Percentiles rank a stretch among this genome's conserved stretches.
These are phyloP conservation scores for Geotrichum histeridarum DNA, from an alignment of 1,139 yeast genomes.

Conservation along the genomic window DNA sequence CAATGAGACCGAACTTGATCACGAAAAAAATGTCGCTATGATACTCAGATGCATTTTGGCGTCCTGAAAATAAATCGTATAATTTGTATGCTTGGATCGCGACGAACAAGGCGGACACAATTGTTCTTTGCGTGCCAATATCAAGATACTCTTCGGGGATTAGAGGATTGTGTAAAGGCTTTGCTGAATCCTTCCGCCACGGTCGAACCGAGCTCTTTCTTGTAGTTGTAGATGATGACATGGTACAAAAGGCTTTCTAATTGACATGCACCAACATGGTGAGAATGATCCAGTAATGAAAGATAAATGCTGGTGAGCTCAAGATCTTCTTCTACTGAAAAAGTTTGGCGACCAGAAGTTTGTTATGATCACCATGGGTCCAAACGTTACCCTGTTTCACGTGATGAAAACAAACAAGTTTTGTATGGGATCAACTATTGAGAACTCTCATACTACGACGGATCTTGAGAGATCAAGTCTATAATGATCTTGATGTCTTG, in stretches of 20 bases:
- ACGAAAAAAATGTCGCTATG: slow-evolving; percentile 48
- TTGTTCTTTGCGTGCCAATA: slow-evolving; percentile 73
- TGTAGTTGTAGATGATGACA: slow-evolving; percentile 13
- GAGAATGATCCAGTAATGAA: not conserved
- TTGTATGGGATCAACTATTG: too few relatives aligned
- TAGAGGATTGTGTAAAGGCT: slow-evolving; percentile 26
- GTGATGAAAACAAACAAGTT: too few relatives aligned
- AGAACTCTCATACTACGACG: too few relatives aligned
- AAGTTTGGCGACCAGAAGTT: not conserved
- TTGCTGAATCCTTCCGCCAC: slow-evolving; percentile 17
- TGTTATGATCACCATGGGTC: not conserved
- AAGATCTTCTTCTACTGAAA: not conserved
- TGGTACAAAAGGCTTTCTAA: not conserved
- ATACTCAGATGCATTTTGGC: slow-evolving; percentile 40
- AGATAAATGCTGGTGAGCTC: not conserved
- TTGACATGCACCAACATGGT: not conserved
- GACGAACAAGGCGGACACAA: slow-evolving; percentile 60
- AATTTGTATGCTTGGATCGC: slow-evolving; percentile 77
- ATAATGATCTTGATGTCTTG: too few relatives aligned
- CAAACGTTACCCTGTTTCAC: too few relatives aligned
- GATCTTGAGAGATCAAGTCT: too few relatives aligned
- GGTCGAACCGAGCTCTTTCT: slow-evolving; percentile 16
- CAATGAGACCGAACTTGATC: slow-evolving; percentile 66
- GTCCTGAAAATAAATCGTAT: slow-evolving; percentile 56
- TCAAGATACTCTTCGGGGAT: slow-evolving; percentile 46